Evolutionary conservation across 129 eudicot genomes (phyloP).

Genomic region (Flaveria bidentis): DNA sequence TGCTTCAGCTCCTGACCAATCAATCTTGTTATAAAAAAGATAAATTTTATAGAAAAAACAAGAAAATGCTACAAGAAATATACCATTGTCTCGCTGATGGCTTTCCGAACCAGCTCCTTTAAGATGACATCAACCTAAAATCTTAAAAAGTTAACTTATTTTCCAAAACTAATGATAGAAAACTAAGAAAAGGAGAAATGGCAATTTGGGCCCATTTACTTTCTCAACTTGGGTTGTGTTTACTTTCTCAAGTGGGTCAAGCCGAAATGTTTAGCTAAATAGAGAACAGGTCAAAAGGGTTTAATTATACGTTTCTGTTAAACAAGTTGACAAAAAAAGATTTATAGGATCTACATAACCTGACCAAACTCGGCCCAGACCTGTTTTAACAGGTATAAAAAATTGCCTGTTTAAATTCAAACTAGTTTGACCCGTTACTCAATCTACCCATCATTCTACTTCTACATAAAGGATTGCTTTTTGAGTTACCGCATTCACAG

Average conservation of each 20-base stretch:
- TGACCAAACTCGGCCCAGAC: background rate
- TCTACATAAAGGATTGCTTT: background rate
- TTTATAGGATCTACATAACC: background rate
- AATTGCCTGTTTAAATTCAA: background rate
- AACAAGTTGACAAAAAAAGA: background rate
- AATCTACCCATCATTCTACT: background rate
- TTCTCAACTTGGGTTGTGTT: background rate
- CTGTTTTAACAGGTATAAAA: background rate
- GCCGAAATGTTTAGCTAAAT: too few species aligned
- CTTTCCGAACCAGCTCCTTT: constrained; percentile 51
- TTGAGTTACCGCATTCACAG: constrained; percentile 48
- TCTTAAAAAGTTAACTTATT: constrained; percentile 17
- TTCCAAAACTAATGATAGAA: background rate
- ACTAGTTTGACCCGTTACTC: background rate
- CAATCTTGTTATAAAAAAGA: background rate
- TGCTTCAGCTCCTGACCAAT: constrained; percentile 48
- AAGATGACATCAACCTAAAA: constrained; percentile 47
- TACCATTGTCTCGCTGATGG: constrained; percentile 50
- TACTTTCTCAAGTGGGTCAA: too few species aligned
- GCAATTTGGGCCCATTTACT: background rate
- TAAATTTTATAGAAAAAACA: background rate
- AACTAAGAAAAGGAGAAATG: background rate
- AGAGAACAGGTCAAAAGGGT: background rate
- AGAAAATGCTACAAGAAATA: constrained; percentile 21
- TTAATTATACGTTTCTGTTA: background rate